phyloP scores from a whole-genome alignment of 768 basidiomycete species.

The Russula sp. region DNA sequence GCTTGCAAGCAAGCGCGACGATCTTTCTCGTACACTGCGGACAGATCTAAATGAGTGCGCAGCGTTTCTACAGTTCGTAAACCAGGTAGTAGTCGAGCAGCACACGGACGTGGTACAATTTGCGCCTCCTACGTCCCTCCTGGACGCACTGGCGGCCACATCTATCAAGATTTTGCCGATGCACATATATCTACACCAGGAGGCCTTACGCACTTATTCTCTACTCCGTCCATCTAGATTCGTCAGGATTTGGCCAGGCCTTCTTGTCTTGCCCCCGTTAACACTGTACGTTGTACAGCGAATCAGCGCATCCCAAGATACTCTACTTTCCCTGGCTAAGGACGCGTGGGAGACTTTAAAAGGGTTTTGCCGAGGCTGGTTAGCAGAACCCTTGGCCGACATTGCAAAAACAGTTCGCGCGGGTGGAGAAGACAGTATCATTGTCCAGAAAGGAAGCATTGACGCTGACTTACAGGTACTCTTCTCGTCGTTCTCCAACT shows the following conservation, averaged over 20 bases:
- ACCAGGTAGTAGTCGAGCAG: constrained; percentile 11
- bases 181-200: constrained; percentile 21
- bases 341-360: constrained; percentile 60
- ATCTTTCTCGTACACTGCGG: constrained; percentile 35
- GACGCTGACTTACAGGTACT: constrained; percentile 77
- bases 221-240: constrained; percentile 65
- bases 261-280: constrained; percentile 72
- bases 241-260: constrained; percentile 73
- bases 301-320: constrained; percentile 54
- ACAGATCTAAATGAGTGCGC: constrained; percentile 16
- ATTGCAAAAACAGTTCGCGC: constrained; percentile 79
- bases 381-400: constrained; percentile 78
- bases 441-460: constrained; percentile 78
- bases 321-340: constrained; percentile 47
- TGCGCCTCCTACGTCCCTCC: not conserved
- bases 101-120: constrained; percentile 13
- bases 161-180: constrained; percentile 20
- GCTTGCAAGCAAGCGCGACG: constrained; percentile 49
- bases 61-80: constrained; percentile 12
- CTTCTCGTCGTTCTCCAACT: not conserved
- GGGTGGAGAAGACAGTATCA: constrained; percentile 67
- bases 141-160: constrained; percentile 2
- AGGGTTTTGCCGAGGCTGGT: constrained; percentile 77
- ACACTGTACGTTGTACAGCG: constrained; percentile 44
- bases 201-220: constrained; percentile 28